A percentile compares a stretch with the other conserved stretches of the same genome.
phyloP scores from a whole-genome alignment of 2,329 filamentous ascomycete genomes.

The Coniochaeta prunicola region DNA sequence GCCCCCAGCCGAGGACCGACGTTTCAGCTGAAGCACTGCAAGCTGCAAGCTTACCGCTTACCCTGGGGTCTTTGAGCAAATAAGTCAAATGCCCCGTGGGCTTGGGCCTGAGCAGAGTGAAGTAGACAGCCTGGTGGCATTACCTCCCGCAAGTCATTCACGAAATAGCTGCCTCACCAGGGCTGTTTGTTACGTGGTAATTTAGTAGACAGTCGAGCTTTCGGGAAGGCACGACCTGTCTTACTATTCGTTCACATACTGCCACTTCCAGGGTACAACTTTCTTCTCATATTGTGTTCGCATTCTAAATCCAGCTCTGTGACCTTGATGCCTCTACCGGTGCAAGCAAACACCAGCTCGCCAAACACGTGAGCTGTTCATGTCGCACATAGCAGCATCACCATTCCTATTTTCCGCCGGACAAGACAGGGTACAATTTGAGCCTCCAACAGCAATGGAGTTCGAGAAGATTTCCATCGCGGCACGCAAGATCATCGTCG shows the following conservation, averaged over 20 bases:
- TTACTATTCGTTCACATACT: neutral
- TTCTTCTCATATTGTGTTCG: neutral
- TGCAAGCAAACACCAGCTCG: neutral
- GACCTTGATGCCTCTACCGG: neutral
- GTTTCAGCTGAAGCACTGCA: neutral
- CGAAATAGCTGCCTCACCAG: neutral
- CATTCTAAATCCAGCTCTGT: neutral
- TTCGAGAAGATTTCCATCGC: slow-evolving; percentile 24
- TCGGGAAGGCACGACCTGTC: neutral
- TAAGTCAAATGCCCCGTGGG: too few species aligned
- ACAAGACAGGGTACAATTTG: neutral
- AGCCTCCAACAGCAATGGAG: slow-evolving; percentile 20
- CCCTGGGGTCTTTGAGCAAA: neutral
- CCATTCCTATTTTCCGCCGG: neutral
- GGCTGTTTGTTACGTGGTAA: neutral
- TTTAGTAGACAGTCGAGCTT: neutral
- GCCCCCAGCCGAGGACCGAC: neutral
- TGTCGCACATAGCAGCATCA: neutral
- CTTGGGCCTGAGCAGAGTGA: too few species aligned
- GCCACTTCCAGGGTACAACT: neutral
- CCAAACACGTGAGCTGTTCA: neutral
- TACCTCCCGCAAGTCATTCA: neutral
- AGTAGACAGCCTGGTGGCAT: neutral
- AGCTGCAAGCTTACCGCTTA: neutral
- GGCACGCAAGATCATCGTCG: slow-evolving; percentile 39